Evolutionary conservation across 2,329 filamentous ascomycete species (phyloP).

Genomic region (Ceratocystis huliohia): DNA sequence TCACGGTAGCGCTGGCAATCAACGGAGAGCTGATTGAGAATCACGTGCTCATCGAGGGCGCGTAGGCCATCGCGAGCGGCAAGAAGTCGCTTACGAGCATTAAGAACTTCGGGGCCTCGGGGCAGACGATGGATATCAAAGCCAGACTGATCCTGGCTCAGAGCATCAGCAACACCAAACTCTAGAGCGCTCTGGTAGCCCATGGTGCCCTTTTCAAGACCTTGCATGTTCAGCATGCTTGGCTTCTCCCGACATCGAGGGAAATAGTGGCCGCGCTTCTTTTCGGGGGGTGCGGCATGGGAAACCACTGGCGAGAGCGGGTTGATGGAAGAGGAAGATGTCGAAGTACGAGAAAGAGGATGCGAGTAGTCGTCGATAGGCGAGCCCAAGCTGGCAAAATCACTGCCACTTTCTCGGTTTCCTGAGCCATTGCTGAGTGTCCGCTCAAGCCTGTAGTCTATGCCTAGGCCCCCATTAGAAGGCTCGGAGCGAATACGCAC

Average conservation of each 20-base stretch:
- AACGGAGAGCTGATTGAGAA: conserved; percentile 47
- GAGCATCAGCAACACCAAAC: conserved; percentile 49
- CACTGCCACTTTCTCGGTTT: conserved; percentile 26
- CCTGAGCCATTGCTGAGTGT: conserved; percentile 20
- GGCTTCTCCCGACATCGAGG: conserved; percentile 49
- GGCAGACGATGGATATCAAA: conserved; percentile 42
- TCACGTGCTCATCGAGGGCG: conserved; percentile 42
- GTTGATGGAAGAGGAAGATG: conserved; percentile 30
- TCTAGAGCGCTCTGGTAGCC: conserved; percentile 58
- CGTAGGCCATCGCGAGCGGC: conserved; percentile 41
- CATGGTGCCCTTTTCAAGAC: conserved; percentile 56
- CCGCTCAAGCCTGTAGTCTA: conserved; percentile 9
- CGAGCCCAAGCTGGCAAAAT: conserved; percentile 12
- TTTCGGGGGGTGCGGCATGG: conserved; percentile 28
- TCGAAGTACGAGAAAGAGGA: conserved; percentile 18
- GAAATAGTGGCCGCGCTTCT: conserved; percentile 44
- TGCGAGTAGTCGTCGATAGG: conserved; percentile 15
- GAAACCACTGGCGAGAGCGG: conserved; percentile 23
- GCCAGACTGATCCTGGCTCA: conserved; percentile 50
- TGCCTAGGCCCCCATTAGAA: neutral
- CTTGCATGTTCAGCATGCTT: conserved; percentile 61
- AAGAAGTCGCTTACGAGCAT: conserved; percentile 46
- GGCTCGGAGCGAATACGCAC: conserved; percentile 11
- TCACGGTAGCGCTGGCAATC: conserved; percentile 44
- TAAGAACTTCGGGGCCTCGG: conserved; percentile 42